A percentile compares a stretch with the other conserved stretches of the same genome.
Conservation (phyloP, 257 asterid species). For the Ilex aquifolium region DNA sequence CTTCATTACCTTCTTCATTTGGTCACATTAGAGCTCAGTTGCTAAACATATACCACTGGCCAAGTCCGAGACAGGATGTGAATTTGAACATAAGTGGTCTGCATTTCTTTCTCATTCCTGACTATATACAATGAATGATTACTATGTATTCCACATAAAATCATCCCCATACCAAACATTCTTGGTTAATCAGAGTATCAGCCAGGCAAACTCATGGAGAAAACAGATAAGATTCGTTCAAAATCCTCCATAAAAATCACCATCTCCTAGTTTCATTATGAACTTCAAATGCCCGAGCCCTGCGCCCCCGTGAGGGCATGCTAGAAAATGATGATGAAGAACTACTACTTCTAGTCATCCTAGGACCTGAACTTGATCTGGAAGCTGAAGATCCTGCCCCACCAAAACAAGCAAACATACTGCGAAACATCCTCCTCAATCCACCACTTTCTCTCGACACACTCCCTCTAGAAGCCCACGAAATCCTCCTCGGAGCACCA, state of each 20-base stretch:
- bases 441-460: conserved; percentile 51
- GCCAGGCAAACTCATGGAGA: background rate
- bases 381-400: conserved; percentile 32
- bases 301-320: conserved; percentile 40
- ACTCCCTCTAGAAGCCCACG: conserved; percentile 67
- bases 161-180: background rate
- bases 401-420: conserved; percentile 65
- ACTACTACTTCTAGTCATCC: conserved; percentile 36
- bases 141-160: conserved; percentile 6
- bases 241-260: conserved; percentile 21
- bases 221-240: background rate
- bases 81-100: background rate
- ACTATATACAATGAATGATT: conserved; percentile 22
- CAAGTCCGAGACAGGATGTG: conserved; percentile 8
- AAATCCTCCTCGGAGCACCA: conserved; percentile 66
- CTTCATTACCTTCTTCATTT: conserved; percentile 6
- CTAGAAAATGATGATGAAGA: conserved; percentile 40
- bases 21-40: conserved; percentile 9
- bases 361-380: conserved; percentile 37
- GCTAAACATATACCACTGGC: conserved; percentile 11
- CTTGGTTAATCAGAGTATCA: background rate
- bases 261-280: conserved; percentile 34
- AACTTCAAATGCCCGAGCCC: conserved; percentile 43
- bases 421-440: conserved; percentile 45
- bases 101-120: conserved; percentile 12